Evolutionary conservation across 331 rosid species (phyloP).

Genomic region (Pyrus hybrid): DNA sequence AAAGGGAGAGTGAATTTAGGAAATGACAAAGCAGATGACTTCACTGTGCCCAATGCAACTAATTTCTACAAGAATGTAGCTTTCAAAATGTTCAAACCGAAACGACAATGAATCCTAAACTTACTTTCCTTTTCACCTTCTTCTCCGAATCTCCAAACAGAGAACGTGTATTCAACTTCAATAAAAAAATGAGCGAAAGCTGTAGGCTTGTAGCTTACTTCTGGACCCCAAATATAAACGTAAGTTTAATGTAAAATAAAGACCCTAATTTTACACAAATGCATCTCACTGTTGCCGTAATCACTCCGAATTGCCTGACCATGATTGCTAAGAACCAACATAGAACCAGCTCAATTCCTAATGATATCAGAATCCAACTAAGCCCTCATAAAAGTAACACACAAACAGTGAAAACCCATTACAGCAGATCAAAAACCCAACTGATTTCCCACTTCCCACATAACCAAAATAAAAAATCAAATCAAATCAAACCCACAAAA

Average conservation of each 20-base stretch:
- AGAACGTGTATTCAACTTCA: neutral
- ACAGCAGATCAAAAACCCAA: slow-evolving; percentile 26
- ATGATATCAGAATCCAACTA: slow-evolving; percentile 23
- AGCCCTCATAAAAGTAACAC: slow-evolving; percentile 20
- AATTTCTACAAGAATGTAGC: neutral
- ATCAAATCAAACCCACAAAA: slow-evolving; percentile 12
- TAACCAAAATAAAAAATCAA: slow-evolving; percentile 5
- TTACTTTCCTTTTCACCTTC: neutral
- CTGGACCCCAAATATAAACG: neutral
- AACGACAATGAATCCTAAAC: neutral
- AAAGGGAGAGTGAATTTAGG: neutral
- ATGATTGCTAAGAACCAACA: neutral
- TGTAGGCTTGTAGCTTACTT: neutral
- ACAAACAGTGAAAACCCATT: slow-evolving; percentile 31
- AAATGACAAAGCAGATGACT: neutral
- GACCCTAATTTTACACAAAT: neutral
- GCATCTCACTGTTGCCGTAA: neutral
- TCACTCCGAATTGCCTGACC: neutral
- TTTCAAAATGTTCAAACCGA: neutral
- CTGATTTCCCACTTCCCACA: slow-evolving; percentile 12
- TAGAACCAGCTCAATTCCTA: slow-evolving; percentile 1
- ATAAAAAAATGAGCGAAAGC: neutral
- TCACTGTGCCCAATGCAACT: neutral
- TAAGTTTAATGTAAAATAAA: neutral
- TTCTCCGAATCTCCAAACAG: neutral